These are phyloP conservation scores for Metarhizium brunneum DNA, from an alignment of 2,329 filamentous ascomycete genomes.

Conservation along the genomic window DNA sequence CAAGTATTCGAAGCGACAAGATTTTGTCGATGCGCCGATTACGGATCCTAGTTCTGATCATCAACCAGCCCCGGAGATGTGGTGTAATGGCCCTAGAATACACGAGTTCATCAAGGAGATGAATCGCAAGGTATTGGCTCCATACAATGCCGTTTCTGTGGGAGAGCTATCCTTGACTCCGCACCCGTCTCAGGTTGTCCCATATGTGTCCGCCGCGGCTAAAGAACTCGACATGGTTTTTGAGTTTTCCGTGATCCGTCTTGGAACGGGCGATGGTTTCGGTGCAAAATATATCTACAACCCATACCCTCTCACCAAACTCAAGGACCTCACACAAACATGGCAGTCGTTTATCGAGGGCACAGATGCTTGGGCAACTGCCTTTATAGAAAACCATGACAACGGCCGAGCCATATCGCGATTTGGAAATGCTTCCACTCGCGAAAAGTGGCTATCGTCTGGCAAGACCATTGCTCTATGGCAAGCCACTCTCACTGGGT, in stretches of 20 bases:
- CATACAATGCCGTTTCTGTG: constrained; percentile 50
- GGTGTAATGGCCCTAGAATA: constrained; percentile 52
- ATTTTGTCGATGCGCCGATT: constrained; percentile 43
- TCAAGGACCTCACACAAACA: constrained; percentile 33
- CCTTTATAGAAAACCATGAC: constrained; percentile 57
- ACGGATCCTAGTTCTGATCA: constrained; percentile 26
- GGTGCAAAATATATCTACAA: constrained; percentile 40
- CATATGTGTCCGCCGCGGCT: constrained; percentile 43
- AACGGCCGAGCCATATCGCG: constrained; percentile 48
- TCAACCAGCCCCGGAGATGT: constrained; percentile 39
- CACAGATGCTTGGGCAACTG: constrained; percentile 47
- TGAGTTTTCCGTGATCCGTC: constrained; percentile 46
- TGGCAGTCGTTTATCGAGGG: constrained; percentile 41
- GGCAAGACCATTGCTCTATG: constrained; percentile 45
- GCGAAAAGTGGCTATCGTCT: constrained; percentile 31
- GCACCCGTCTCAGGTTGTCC: constrained; percentile 38
- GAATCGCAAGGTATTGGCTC: constrained; percentile 39
- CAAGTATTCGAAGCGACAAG: constrained; percentile 52
- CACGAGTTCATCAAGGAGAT: constrained; percentile 55
- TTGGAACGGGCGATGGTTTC: constrained; percentile 38
- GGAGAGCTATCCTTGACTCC: constrained; percentile 53
- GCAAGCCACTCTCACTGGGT: constrained; percentile 40
- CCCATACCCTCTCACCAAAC: constrained; percentile 31
- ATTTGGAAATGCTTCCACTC: constrained; percentile 32
- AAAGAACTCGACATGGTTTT: constrained; percentile 54